Evolutionary conservation across 1,284 basidiomycete genomes (phyloP).

Genomic region (Naganishia albida): DNA sequence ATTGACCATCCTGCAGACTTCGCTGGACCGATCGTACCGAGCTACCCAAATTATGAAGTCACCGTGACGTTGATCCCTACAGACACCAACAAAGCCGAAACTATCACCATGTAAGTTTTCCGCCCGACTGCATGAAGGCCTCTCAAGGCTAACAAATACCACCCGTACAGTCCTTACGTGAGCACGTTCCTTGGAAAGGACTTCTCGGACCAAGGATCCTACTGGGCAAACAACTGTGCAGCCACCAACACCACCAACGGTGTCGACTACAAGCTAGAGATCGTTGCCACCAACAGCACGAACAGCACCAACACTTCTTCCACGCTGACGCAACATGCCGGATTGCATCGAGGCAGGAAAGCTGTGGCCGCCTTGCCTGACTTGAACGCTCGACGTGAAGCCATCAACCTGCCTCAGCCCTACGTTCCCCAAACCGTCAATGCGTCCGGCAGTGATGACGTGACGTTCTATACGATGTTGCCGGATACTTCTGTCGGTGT

Average conservation of each 20-base stretch:
- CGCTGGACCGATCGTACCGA: constrained; percentile 61
- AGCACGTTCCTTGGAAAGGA: constrained; percentile 57
- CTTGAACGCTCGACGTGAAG: constrained; percentile 52
- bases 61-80: constrained; percentile 54
- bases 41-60: constrained; percentile 58
- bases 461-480: constrained; percentile 62
- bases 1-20: constrained; percentile 51
- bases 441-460: constrained; percentile 56
- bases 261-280: constrained; percentile 55
- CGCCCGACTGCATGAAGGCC: not conserved
- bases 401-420: constrained; percentile 58
- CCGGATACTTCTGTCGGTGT: constrained; percentile 65
- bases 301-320: constrained; percentile 33
- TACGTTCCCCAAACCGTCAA: constrained; percentile 59
- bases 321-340: constrained; percentile 36
- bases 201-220: constrained; percentile 61
- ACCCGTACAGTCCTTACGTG: constrained; percentile 55
- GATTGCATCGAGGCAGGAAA: constrained; percentile 16
- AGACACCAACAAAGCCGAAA: constrained; percentile 27
- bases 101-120: constrained; percentile 17
- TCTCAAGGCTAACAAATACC: too few relatives aligned
- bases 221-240: constrained; percentile 65
- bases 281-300: constrained; percentile 28
- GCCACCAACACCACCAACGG: constrained; percentile 62
- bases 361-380: constrained; percentile 58